phyloP scores from a whole-genome alignment of 306 rosid genomes.

The Gleditsia sinensis region DNA sequence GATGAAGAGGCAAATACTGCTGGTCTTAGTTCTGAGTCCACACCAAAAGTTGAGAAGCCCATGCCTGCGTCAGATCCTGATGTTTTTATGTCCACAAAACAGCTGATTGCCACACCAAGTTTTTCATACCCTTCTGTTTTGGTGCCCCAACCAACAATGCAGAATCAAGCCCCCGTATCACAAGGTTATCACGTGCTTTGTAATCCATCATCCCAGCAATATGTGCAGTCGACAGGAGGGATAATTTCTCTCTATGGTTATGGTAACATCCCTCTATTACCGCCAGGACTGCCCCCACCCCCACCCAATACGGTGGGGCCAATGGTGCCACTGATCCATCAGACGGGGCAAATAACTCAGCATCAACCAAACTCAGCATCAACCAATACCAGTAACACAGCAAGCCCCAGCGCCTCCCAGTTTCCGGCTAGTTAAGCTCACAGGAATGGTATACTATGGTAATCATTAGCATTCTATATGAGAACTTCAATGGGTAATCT shows the following conservation, averaged over 20 bases:
- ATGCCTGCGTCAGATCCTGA: slow-evolving; percentile 54
- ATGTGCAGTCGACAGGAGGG: slow-evolving; percentile 65
- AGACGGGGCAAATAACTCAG: slow-evolving; percentile 42
- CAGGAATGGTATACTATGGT: slow-evolving; percentile 69
- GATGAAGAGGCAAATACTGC: slow-evolving; percentile 86
- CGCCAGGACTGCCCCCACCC: slow-evolving; percentile 42
- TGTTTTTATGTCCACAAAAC: slow-evolving; percentile 59
- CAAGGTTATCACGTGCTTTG: slow-evolving; percentile 66
- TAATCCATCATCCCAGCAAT: slow-evolving; percentile 69
- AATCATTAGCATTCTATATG: slow-evolving; percentile 59
- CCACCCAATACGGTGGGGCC: slow-evolving; percentile 61
- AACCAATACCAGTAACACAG: slow-evolving; percentile 45
- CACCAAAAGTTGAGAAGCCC: slow-evolving; percentile 50
- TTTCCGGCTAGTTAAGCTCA: slow-evolving; percentile 69
- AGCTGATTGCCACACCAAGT: slow-evolving; percentile 49
- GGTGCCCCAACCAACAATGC: slow-evolving; percentile 55
- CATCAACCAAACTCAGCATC: slow-evolving; percentile 38
- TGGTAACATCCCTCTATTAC: slow-evolving; percentile 58
- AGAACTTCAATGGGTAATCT: slow-evolving; percentile 32
- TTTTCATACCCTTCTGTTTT: slow-evolving; percentile 72
- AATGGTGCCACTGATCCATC: slow-evolving; percentile 56
- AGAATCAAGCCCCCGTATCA: slow-evolving; percentile 53
- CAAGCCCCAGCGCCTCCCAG: slow-evolving; percentile 54
- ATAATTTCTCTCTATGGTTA: slow-evolving; percentile 63
- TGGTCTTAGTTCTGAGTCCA: slow-evolving; percentile 50